A percentile compares a stretch with the other conserved stretches of the same genome.
Evolutionary conservation across 2,329 filamentous ascomycete genomes (phyloP).

Genomic region (Alternaria solani): DNA sequence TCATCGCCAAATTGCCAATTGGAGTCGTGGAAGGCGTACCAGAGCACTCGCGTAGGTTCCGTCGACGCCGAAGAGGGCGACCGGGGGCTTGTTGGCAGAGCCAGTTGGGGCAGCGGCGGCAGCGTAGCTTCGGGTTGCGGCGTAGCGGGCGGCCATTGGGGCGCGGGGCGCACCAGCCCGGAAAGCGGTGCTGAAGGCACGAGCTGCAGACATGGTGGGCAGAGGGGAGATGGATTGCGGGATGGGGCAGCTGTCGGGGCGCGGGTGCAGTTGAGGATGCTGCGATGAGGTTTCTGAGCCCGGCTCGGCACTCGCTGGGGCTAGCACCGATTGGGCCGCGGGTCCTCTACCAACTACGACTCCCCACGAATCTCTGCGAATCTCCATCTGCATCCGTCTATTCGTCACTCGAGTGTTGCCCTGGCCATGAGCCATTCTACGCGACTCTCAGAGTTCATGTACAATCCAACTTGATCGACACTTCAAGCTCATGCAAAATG

Average conservation of each 20-base stretch:
- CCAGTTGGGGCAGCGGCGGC: constrained; percentile 64
- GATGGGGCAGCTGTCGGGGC: constrained; percentile 38
- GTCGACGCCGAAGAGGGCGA: constrained; percentile 93
- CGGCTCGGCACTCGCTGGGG: constrained; percentile 26
- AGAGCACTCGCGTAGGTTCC: constrained; percentile 98
- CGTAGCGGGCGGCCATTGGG: constrained; percentile 66
- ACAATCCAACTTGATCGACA: neutral
- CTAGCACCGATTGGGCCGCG: constrained; percentile 25
- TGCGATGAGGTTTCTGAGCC: constrained; percentile 35
- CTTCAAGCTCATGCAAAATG: neutral
- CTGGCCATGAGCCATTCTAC: neutral
- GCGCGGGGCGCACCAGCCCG: constrained; percentile 65
- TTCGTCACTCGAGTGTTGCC: neutral
- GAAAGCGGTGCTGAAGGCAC: constrained; percentile 64
- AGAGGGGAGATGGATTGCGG: constrained; percentile 49
- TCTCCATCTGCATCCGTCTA: neutral
- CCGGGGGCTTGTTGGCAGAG: constrained; percentile 78
- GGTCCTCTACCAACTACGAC: neutral
- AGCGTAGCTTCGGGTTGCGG: constrained; percentile 80
- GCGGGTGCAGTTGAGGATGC: constrained; percentile 30
- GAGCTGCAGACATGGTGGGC: constrained; percentile 64
- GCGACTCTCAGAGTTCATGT: neutral
- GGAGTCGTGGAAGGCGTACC: constrained; percentile 67
- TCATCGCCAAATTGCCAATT: constrained; percentile 32
- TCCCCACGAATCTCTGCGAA: neutral